phyloP scores from a whole-genome alignment of 2,329 filamentous ascomycete genomes.

The Sporothrix luriei region DNA sequence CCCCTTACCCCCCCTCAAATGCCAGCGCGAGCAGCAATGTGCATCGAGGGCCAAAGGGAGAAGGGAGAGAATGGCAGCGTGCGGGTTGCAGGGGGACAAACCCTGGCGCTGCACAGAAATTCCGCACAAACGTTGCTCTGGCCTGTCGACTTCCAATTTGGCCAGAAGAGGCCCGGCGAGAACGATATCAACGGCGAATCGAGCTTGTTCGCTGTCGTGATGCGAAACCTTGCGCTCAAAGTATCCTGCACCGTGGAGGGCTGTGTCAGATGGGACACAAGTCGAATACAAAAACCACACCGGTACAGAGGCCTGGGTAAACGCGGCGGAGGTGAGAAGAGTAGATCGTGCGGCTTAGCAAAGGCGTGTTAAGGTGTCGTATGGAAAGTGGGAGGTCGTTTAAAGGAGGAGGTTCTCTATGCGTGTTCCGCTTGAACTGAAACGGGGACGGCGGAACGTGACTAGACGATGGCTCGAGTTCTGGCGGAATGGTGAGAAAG shows the following conservation, averaged over 20 bases:
- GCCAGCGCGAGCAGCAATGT: constrained; percentile 25
- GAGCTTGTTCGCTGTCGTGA: not conserved
- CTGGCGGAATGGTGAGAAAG: not conserved
- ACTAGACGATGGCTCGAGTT: constrained; percentile 11
- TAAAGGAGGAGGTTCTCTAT: constrained; percentile 10
- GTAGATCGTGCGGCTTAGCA: not conserved
- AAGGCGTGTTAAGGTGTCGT: constrained; percentile 19
- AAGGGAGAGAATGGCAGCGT: constrained; percentile 1
- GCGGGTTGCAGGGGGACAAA: constrained; percentile 6
- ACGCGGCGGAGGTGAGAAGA: constrained; percentile 5
- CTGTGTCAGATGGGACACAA: constrained; percentile 2
- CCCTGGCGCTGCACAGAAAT: not conserved
- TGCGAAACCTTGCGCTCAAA: not conserved
- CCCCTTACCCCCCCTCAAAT: constrained; percentile 32
- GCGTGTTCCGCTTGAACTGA: constrained; percentile 30
- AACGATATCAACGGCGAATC: not conserved
- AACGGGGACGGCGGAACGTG: constrained; percentile 28
- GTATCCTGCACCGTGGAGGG: not conserved
- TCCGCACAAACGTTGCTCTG: not conserved
- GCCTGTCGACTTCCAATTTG: not conserved
- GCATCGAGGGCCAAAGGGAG: constrained; percentile 31
- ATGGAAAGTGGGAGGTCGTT: constrained; percentile 21
- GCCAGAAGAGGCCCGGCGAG: not conserved
- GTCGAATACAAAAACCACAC: not conserved
- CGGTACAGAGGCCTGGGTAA: constrained; percentile 5